Evolutionary conservation across 495 filamentous ascomycete species (phyloP).

Genomic region (Pyronema domesticum): DNA sequence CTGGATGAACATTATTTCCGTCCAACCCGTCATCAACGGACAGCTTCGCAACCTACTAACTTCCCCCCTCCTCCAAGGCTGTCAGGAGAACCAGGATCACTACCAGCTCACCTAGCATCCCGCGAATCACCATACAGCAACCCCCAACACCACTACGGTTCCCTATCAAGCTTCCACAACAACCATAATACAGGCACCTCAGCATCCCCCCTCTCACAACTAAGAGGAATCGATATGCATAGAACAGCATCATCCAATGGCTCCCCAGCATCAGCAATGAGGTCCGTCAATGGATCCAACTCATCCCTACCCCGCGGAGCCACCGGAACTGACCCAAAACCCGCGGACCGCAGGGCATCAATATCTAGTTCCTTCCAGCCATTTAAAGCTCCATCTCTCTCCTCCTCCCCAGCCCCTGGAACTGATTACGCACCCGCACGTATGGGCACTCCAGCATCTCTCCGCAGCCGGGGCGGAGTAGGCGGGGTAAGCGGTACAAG

Average conservation of each 20-base stretch:
- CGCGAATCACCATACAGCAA: slow-evolving; percentile 23
- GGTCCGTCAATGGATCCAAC: slow-evolving; percentile 40
- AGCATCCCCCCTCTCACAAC: slow-evolving; percentile 75
- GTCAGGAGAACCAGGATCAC: slow-evolving; percentile 7
- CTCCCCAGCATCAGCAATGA: slow-evolving; percentile 45
- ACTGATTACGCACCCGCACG: no score
- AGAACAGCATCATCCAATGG: slow-evolving; percentile 32
- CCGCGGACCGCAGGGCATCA: slow-evolving; percentile 46
- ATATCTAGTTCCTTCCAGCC: slow-evolving; percentile 62
- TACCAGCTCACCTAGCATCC: slow-evolving; percentile 41
- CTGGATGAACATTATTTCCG: slow-evolving; percentile 74
- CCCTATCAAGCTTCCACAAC: slow-evolving; percentile 1
- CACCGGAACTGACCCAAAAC: neutral
- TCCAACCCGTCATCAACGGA: slow-evolving; percentile 37
- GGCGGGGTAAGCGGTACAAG: no score
- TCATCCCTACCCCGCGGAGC: slow-evolving; percentile 30
- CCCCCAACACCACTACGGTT: slow-evolving; percentile 3
- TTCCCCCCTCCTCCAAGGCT: slow-evolving; percentile 24
- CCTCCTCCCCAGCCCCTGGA: slow-evolving; percentile 53
- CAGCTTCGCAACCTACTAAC: slow-evolving; percentile 17
- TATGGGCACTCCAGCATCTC: no score
- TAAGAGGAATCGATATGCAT: slow-evolving; percentile 45
- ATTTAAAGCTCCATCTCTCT: slow-evolving; percentile 87
- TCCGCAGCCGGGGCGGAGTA: no score
- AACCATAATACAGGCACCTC: slow-evolving; percentile 62